Percentiles rank a stretch among this genome's conserved stretches.
phyloP scores from a whole-genome alignment of 306 rosid species.

The Quercus aquifolioides region DNA sequence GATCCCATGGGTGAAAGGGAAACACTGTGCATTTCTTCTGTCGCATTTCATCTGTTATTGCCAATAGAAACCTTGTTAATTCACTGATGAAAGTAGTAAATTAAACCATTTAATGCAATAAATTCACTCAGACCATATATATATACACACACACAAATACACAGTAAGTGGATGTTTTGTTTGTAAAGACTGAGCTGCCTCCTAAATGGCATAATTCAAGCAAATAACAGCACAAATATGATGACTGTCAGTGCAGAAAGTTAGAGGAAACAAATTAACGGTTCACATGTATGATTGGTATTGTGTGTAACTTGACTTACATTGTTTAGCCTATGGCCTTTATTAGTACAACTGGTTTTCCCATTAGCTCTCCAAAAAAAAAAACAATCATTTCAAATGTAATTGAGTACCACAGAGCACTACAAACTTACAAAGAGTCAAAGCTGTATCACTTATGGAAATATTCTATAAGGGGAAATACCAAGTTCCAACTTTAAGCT shows the following conservation, averaged over 20 bases:
- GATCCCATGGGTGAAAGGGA: conserved; percentile 44
- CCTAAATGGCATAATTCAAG: too few species aligned
- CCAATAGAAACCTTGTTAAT: conserved; percentile 3
- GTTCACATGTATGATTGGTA: neutral
- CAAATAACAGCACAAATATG: too few species aligned
- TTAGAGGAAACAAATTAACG: neutral
- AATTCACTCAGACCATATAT: neutral
- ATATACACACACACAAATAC: neutral
- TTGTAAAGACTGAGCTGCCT: neutral
- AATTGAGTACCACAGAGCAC: too few species aligned
- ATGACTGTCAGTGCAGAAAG: neutral
- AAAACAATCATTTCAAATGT: too few species aligned
- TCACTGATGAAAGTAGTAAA: neutral
- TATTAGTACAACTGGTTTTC: too few species aligned
- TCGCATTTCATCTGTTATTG: conserved; percentile 14
- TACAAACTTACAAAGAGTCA: too few species aligned
- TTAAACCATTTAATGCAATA: neutral
- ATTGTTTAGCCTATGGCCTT: too few species aligned
- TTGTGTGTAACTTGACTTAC: too few species aligned
- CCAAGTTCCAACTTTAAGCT: too few species aligned
- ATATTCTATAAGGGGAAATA: too few species aligned
- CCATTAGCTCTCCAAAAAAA: too few species aligned
- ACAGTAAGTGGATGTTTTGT: neutral
- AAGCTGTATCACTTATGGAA: too few species aligned
- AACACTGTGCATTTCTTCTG: conserved; percentile 36